Evolutionary conservation across 225 moss, liverwort and hornwort genomes (phyloP), one percentile per base, ranked within the genome.

Genomic region (Physcomitrium patens): DNA sequence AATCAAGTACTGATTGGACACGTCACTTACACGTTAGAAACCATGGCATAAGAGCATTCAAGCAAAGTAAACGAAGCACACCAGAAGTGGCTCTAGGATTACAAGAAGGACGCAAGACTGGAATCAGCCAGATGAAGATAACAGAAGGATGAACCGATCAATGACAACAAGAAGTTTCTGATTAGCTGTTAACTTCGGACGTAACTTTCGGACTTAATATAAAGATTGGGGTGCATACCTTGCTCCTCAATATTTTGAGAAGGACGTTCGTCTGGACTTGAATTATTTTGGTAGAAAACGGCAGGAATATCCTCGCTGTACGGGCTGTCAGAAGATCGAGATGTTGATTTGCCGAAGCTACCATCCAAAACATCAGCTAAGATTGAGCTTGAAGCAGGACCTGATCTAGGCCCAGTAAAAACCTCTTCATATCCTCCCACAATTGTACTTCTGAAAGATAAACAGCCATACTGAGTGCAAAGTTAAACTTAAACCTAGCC

Each of bases 291-390:
- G 20, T 78, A 82, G 24, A 57, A 90, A 61, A 89, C 87, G 24
- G 81, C 84, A 31, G 88, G 65, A 63, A 86, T 48, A 42, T 85
- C 87, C 71, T 86, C 89, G 60, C 80, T 78, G 2, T 73, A 78
- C 0, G 80, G 84, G 69, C 67, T 76, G 0, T 83, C 77, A 42
- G 76, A 60, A 54, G 88, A 79, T 51, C 64, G 78, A 28, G 23
- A 65, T 41, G 83, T 58, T 15, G 77, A 70, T 57, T 78, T 78
- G 4, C 76, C 81, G 5, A 79, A 60, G 69, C 74, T 82, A 10
- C 83, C 83, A 44, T 80, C 85, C 65, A 81, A 24, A 49, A 91
- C 80, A 7, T 96, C 96, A 65, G 85, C 91, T 26, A 80, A 89
- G 56, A 84, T 90, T 67, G 93, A 79, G 72, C 84, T 57, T 12